Evolutionary conservation across 306 rosid genomes (phyloP), one percentile per base, ranked within the genome.

Genomic region (Casuarina glauca): DNA sequence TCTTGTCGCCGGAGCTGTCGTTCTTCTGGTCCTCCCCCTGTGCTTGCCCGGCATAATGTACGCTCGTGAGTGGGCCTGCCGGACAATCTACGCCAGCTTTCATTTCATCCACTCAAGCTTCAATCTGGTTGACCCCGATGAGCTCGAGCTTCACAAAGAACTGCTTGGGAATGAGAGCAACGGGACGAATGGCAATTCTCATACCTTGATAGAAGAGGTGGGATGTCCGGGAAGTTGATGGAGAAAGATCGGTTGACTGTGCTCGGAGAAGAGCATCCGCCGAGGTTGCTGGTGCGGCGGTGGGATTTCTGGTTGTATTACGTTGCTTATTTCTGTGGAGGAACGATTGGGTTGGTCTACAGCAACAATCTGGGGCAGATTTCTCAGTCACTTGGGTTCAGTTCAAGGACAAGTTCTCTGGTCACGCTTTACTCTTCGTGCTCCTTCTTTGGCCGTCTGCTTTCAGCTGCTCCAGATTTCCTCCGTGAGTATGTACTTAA

Each of bases 341-440:
- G 88, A 9, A 94, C 97, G 35, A 76, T 91, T 66, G 97, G 98
- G 4, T 82, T 94, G 89, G 96, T 85, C 73, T 94, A 91, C 62
- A 89, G 96, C 87, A 94, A 91, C 85, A 94, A 89, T 76, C 83
- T 91, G 51, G 98, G 97, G 12, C 96, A 94, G 84, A 94, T 94
- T 81, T 79, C 96, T 0, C 80, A 93, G 52, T 94, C 98, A 58
- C 86, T 91, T 9, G 98, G 94, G 72, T 79, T 75, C 53, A 26
- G 67, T 76, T 86, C 91, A 8, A 58, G 73, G 55, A 93, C 86
- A 46, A 79, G 51, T 70, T 88, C 96, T 61, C 90, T 91, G 13
- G 96, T 91, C 62, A 90, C 93, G 9, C 82, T 94, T 35, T 91
- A 91, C 77, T 93, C 98, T n/a, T 81, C 93, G 0, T 89, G 88